Base-by-base conservation (phyloP, 805 yeast genomes). In the Monosporozyma unispora region DNA sequence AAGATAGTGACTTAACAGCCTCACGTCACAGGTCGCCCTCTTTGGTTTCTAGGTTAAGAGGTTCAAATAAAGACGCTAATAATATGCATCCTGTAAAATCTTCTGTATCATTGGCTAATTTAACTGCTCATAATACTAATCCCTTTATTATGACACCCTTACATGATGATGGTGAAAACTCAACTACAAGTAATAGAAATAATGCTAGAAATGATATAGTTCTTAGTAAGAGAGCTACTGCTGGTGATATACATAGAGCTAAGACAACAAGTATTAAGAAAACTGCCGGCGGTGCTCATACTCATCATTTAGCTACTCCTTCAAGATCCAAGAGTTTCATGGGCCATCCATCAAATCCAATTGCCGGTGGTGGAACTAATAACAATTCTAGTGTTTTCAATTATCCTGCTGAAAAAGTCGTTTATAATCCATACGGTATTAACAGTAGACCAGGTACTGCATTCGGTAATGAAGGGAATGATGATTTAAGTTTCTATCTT, bases 401-500 rank as follows among this genome's bases (percentile, higher is more conserved):
- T 44, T 14, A 27, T 18, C n/a, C 54, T 29, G 57, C 58, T 9
- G 78, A 76, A 52, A 71, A 80, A 57, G 23, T 54, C 7, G 75
- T 74, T 38, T 82, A 81, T 64, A 82, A 82, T 57, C 88, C 88
- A 1, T 82, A 79, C 59, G 87, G 87, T 1, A 51, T 62, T 21
- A 58, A 54, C 41, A 44, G 44, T 23, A 55, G 51, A 46, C 50
- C 54, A 2, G 59, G 57, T 10, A 46, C 57, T 1, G 47, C 53
- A 3, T 53, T 49, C 43, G 47, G 48, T 3, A 50, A 50, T 16
- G 48, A 48, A 16, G 21, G 44, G 2, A 51, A 52, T n/a, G 50
- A 54, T 14, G 69, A 60, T 49, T 39, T 64, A 23, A 60, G 66
- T 43, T 67, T 66, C 45, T 65, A 66, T 47, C 48, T 64, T 52